These are phyloP conservation scores for Lepidium campestre DNA, from an alignment of 441 rosid species.

Conservation along the genomic window DNA sequence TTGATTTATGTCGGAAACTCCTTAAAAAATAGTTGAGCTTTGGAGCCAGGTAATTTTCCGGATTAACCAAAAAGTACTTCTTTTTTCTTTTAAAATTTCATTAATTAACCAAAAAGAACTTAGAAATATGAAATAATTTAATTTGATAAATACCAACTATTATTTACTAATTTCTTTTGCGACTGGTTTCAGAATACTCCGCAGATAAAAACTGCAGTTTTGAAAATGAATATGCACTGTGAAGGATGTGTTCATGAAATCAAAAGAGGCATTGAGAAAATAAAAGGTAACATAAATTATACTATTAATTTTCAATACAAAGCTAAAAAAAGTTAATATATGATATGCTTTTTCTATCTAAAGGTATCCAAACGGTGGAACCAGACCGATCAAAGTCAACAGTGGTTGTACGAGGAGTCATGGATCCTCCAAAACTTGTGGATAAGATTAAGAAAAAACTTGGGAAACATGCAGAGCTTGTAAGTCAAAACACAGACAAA, in stretches of 20 bases:
- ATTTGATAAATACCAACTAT: not conserved
- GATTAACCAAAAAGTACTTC: too few relatives aligned
- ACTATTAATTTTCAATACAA: not conserved
- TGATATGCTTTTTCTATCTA: not conserved
- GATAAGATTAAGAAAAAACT: slow-evolving; percentile 28
- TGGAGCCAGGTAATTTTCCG: too few relatives aligned
- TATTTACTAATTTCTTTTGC: not conserved
- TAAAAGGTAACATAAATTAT: slow-evolving; percentile 37
- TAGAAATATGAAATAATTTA: not conserved
- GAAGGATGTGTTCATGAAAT: slow-evolving; percentile 60
- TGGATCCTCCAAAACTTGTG: slow-evolving; percentile 42
- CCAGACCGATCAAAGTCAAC: slow-evolving; percentile 40
- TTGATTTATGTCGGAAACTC: too few relatives aligned
- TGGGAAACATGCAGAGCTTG: slow-evolving; percentile 42
- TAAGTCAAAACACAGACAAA: slow-evolving; percentile 21
- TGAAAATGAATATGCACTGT: slow-evolving; percentile 61
- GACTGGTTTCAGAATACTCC: slow-evolving; percentile 23
- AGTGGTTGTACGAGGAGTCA: slow-evolving; percentile 40
- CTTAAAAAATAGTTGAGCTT: too few relatives aligned
- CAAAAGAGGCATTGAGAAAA: slow-evolving; percentile 33
- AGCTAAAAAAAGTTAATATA: not conserved
- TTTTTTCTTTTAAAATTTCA: too few relatives aligned
- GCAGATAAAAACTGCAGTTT: slow-evolving; percentile 27
- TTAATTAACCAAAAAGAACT: too few relatives aligned
- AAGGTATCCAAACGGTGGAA: slow-evolving; percentile 43